Percentiles rank a stretch among this genome's conserved stretches.
phyloP scores from a whole-genome alignment of 768 basidiomycete species.

The Psilocybe azurescens region DNA sequence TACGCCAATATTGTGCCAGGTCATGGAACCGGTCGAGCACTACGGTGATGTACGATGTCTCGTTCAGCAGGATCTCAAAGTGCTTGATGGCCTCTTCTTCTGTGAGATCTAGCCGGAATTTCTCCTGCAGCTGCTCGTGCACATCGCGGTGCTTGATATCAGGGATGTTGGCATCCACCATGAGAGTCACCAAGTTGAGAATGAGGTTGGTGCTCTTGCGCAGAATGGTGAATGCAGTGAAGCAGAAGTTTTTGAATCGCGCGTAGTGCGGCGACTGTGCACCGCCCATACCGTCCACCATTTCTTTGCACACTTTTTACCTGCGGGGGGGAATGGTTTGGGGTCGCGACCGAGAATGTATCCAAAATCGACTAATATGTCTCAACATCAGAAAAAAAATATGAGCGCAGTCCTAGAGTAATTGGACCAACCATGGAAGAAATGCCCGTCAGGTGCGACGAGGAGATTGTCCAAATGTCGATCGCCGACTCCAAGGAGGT shows the following conservation, averaged over 20 bases:
- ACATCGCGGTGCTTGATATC: slow-evolving; percentile 94
- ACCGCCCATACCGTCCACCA: slow-evolving; percentile 99
- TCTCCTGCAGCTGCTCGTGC: slow-evolving; percentile 92
- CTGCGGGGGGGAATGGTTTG: slow-evolving; percentile 93
- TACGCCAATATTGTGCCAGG: slow-evolving; percentile 88
- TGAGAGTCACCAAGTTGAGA: slow-evolving; percentile 92
- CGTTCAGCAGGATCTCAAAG: slow-evolving; percentile 91
- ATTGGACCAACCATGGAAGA: slow-evolving; percentile 82
- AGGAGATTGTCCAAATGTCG: slow-evolving; percentile 96
- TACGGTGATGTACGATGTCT: slow-evolving; percentile 92
- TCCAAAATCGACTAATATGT: slow-evolving; percentile 86
- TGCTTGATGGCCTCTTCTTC: slow-evolving; percentile 98
- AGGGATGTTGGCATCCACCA: slow-evolving; percentile 97
- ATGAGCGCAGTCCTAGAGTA: neutral
- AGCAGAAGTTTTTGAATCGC: slow-evolving; percentile 95
- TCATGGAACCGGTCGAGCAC: slow-evolving; percentile 95
- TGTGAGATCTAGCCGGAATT: slow-evolving; percentile 91
- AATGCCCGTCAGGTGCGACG: slow-evolving; percentile 92
- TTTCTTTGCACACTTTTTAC: slow-evolving; percentile 99
- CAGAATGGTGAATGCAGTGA: slow-evolving; percentile 96
- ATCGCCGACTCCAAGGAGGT: slow-evolving; percentile 95
- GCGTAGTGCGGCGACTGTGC: slow-evolving; percentile 93
- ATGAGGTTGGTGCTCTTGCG: slow-evolving; percentile 98
- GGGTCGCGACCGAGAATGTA: slow-evolving; percentile 98
- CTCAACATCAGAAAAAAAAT: neutral